Conservation (phyloP, 768 basidiomycete genomes). For the Neoboletus magnificus region DNA sequence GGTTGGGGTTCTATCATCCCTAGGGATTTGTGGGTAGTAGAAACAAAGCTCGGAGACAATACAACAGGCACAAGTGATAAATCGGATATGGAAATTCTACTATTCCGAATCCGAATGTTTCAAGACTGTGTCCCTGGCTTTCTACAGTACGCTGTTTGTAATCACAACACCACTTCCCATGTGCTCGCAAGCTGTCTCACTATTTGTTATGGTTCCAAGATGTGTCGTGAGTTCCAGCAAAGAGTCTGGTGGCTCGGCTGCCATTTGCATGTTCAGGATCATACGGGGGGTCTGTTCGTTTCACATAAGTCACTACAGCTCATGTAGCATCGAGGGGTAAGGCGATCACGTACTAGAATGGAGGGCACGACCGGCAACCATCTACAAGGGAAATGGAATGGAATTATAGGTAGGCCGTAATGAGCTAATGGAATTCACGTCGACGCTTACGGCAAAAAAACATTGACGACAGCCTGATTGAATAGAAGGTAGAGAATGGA, state of each 20-base stretch:
- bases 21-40: neutral
- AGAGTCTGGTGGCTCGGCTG: slow-evolving; percentile 4
- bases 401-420: neutral
- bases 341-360: slow-evolving; percentile 7
- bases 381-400: neutral
- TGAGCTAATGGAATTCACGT: neutral
- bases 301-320: neutral
- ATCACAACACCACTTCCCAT: neutral
- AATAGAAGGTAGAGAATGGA: neutral
- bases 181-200: neutral
- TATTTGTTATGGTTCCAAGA: neutral
- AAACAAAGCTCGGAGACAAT: neutral
- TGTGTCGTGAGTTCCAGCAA: slow-evolving; percentile 13
- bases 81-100: neutral
- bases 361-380: slow-evolving; percentile 11
- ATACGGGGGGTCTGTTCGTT: slow-evolving; percentile 17
- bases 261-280: slow-evolving; percentile 19
- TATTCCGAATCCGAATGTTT: neutral
- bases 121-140: neutral
- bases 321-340: neutral
- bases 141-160: neutral
- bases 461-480: slow-evolving; percentile 7
- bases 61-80: neutral
- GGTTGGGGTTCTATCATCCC: neutral
- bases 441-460: slow-evolving; percentile 16